These are phyloP conservation scores for Dactylellina cionopaga DNA, from an alignment of 2,329 filamentous ascomycete genomes.

Conservation along the genomic window DNA sequence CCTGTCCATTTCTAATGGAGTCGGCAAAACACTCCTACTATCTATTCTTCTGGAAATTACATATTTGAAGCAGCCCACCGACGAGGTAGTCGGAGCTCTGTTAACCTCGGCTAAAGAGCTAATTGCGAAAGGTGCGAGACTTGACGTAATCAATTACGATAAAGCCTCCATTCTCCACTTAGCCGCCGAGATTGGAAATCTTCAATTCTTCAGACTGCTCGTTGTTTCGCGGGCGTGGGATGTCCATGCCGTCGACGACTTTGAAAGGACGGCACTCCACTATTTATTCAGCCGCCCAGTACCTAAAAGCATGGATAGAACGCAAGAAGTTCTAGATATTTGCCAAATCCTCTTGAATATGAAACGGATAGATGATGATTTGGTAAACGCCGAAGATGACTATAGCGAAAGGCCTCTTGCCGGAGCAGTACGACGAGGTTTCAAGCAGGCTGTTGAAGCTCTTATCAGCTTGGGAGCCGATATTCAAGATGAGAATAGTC, in stretches of 20 bases:
- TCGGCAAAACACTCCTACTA: neutral
- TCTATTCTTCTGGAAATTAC: conserved; percentile 1
- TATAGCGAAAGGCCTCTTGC: conserved; percentile 7
- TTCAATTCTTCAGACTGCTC: conserved; percentile 33
- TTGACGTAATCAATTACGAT: neutral
- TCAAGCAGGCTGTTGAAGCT: conserved; percentile 11
- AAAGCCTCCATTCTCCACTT: neutral
- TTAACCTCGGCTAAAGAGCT: conserved; percentile 4
- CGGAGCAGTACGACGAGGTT: conserved; percentile 9
- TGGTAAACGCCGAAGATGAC: conserved; percentile 16
- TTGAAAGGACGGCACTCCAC: neutral
- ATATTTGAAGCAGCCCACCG: neutral
- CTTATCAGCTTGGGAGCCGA: conserved; percentile 15
- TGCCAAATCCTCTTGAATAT: conserved; percentile 32
- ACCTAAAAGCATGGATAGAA: neutral
- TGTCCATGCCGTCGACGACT: neutral
- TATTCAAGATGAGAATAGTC: conserved; percentile 14
- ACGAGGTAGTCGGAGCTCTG: neutral
- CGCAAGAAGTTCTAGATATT: conserved; percentile 13
- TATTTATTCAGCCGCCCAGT: neutral
- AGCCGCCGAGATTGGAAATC: conserved; percentile 14
- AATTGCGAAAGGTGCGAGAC: conserved; percentile 5
- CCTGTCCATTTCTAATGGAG: too few species aligned
- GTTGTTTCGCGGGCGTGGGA: conserved; percentile 26
- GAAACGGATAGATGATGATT: conserved; percentile 6